Evolutionary conservation across 345 rosid genomes (phyloP), one percentile per base, ranked within the genome.

Genomic region (Moricandia arvensis): DNA sequence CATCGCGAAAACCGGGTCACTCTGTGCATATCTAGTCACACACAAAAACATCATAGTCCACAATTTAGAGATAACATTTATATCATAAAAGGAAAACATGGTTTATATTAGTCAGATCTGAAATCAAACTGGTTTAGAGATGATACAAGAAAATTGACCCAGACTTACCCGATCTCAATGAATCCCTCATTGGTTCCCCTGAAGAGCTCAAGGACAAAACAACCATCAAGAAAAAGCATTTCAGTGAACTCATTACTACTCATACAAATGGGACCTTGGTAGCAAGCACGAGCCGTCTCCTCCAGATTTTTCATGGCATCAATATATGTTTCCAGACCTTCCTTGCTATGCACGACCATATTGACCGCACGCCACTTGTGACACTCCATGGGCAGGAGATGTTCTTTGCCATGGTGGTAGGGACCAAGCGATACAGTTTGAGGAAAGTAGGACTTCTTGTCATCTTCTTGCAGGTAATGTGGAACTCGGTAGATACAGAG

Each of bases 141-240:
- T 33, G 59, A 1, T 0, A 59, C 3, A 33, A 21, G 3, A 47
- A 60, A 54, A n/a, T 13, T 17, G 12, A 75, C 6, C 1, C 6
- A 69, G 6, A 15, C 64, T 59, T 59, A 78, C 24, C 91, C 95
- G 15, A 90, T 87, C 43, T 78, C 68, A 2, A 66, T 55, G 78
- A 91, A 90, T 60, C 97, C 96, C 43, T 82, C 89, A 4, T 83
- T 87, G 12, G 81, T 89, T 13, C 98, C 97, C 5, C 87, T 77
- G 63, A 91, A 86, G 6, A 91, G 88, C 79, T 91, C 95, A 15
- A 93, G 88, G 6, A 84, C 75, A 49, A 93, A 93, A 77, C 93
- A 88, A 15, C 96, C 94, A 67, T 94, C 97, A 53, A 91, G 88
- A 8, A 90, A 93, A 85, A 91, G 83, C 95, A 90, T 91, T 71